These are phyloP conservation scores for Poteriospumella lacustris DNA, from an alignment of 108 stramenopile species.

Conservation along the genomic window DNA sequence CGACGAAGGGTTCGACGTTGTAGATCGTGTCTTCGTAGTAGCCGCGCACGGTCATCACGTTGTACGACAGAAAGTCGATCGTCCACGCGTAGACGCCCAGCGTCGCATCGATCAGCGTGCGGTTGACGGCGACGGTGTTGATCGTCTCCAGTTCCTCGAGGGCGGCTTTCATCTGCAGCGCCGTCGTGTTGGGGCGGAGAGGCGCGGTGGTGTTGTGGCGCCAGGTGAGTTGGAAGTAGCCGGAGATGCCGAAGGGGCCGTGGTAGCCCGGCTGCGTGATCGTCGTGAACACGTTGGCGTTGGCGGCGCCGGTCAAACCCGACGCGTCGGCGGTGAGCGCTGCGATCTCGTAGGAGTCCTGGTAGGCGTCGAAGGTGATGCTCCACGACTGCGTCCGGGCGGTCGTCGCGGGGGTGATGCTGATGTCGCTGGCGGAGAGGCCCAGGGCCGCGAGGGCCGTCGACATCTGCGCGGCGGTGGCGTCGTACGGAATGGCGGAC, in stretches of 20 bases:
- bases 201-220: slow-evolving; percentile 36
- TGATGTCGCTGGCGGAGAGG: background rate
- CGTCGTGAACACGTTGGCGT: slow-evolving; percentile 34
- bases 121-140: slow-evolving; percentile 46
- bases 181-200: slow-evolving; percentile 46
- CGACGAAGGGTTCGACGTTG: background rate
- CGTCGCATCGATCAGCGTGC: background rate
- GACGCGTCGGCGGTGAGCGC: background rate
- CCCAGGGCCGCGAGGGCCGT: background rate
- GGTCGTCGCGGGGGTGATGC: background rate
- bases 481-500: slow-evolving; percentile 15
- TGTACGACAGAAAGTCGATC: slow-evolving; percentile 52
- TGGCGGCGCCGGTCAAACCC: slow-evolving; percentile 1
- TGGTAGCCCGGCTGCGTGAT: slow-evolving; percentile 41
- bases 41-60: slow-evolving; percentile 47
- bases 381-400: background rate
- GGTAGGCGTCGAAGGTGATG: slow-evolving; percentile 7
- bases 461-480: background rate
- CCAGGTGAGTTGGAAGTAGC: slow-evolving; percentile 51
- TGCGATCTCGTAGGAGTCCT: slow-evolving; percentile 11
- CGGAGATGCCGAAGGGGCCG: slow-evolving; percentile 46
- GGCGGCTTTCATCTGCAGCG: slow-evolving; percentile 37
- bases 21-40: slow-evolving; percentile 43
- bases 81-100: slow-evolving; percentile 43
- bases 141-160: slow-evolving; percentile 53